Evolutionary conservation across 352 stramenopile species (phyloP), one percentile per base, ranked within the genome.

Genomic region (Hyphochytrium catenoides): DNA sequence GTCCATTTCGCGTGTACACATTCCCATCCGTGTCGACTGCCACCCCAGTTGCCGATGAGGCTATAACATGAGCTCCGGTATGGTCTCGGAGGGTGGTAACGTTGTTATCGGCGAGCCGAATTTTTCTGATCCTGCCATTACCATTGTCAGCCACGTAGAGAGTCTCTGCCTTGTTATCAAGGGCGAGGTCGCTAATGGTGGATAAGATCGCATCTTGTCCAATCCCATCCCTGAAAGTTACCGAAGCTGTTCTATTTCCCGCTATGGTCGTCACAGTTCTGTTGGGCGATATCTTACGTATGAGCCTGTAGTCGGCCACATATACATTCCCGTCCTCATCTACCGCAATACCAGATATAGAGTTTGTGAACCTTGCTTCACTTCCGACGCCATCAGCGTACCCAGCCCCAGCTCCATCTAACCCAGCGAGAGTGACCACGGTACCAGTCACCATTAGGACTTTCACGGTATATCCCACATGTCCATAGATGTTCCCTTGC

Each of bases 241-340:
- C n/a, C n/a, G n/a, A n/a, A n/a, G n/a, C n/a, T n/a, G 43, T 39
- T 1, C 61, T 57, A n/a, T 66, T 46, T 3, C 66, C 63, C 14
- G 63, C n/a, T n/a, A n/a, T n/a, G n/a, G n/a, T n/a, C n/a, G n/a
- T n/a, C n/a, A n/a, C n/a, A n/a, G n/a, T n/a, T n/a, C n/a, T n/a
- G n/a, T n/a, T n/a, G n/a, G n/a, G n/a, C n/a, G n/a, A n/a, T n/a
- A 91, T 74, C 22, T 57, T 57, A n/a, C 79, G 55, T 25, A 94
- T 89, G 7, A 69, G 34, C 47, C 94, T 82, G 52, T 95, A 95
- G 23, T 96, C 86, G 1, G 78, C 77, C 2, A 96, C 76, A 50
- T 93, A 96, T 4, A 95, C 64, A 24, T 89, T 70, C 5, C 79
- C 76, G 8, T 65, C 65, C 16, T 66, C 72, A 50, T 94, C 83